phyloP scores from a whole-genome alignment of 148 eudicot genomes.

The Vaccinium darrowii region DNA sequence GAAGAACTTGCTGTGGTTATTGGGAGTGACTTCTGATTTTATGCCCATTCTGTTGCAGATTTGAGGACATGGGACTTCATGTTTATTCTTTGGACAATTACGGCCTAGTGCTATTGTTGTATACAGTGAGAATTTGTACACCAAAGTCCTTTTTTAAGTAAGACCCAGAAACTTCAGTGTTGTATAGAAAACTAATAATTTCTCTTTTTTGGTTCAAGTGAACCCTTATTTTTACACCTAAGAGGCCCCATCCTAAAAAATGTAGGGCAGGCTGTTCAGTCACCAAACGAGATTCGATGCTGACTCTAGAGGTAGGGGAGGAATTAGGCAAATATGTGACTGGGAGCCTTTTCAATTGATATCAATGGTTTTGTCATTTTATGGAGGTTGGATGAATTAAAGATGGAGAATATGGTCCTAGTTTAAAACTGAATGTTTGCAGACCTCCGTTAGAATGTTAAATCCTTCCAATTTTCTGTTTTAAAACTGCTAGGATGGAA shows the following conservation, averaged over 20 bases:
- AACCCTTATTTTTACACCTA: neutral
- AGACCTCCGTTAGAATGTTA: neutral
- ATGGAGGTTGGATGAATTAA: neutral
- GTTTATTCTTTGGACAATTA: neutral
- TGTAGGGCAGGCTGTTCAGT: neutral
- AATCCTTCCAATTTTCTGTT: neutral
- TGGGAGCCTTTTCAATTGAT: neutral
- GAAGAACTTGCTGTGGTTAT: neutral
- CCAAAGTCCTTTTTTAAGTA: neutral
- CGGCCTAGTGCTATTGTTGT: neutral
- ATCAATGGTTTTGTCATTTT: neutral
- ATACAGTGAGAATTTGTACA: neutral
- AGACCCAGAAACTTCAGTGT: neutral
- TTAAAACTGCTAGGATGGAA: neutral
- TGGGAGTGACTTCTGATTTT: neutral
- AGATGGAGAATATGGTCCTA: neutral
- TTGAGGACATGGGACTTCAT: neutral
- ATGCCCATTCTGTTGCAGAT: neutral
- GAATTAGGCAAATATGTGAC: neutral
- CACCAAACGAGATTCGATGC: neutral
- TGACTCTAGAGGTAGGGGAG: neutral
- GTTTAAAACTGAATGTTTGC: neutral
- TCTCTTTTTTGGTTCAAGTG: neutral
- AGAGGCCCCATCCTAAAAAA: neutral
- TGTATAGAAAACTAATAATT: neutral